A percentile compares a stretch with the other conserved stretches of the same genome.
phyloP scores from a whole-genome alignment of 805 yeast species.

The Pichia pseudocactophila region DNA sequence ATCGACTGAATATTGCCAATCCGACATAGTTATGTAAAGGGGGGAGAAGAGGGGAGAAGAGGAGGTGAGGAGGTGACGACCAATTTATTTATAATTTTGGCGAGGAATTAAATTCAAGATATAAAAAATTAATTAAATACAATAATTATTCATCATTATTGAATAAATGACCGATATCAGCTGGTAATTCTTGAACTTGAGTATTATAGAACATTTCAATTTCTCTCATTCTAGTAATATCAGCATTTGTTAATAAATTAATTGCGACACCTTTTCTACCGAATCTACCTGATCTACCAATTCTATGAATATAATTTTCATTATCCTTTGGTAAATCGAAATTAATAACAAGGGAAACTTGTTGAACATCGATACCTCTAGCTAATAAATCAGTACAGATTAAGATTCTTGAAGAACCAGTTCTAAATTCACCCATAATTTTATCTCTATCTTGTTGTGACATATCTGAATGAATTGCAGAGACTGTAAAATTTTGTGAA shows the following conservation, averaged over 20 bases:
- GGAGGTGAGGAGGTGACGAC: too few species aligned
- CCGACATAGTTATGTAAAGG: background rate
- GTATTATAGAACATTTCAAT: constrained; percentile 67
- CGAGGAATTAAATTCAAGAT: background rate
- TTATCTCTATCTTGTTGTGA: constrained; percentile 89
- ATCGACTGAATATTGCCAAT: background rate
- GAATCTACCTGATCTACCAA: constrained; percentile 97
- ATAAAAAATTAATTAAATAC: background rate
- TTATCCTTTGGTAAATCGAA: constrained; percentile 88
- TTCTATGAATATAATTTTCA: constrained; percentile 95
- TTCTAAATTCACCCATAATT: constrained; percentile 92
- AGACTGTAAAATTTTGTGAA: constrained; percentile 79
- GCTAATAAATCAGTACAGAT: constrained; percentile 98
- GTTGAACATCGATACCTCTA: constrained; percentile 97
- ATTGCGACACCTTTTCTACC: constrained; percentile 98
- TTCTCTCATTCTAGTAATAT: constrained; percentile 64
- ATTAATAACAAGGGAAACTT: constrained; percentile 90
- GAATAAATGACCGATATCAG: constrained; percentile 48
- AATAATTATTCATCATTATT: constrained; percentile 10
- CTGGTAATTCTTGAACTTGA: constrained; percentile 72
- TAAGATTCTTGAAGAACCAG: constrained; percentile 86
- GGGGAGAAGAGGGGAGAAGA: too few species aligned
- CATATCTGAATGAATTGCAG: constrained; percentile 96
- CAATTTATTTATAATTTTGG: too few species aligned
- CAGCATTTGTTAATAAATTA: constrained; percentile 81